Conservation (phyloP, 83 land plant species). For the Picea abies region DNA sequence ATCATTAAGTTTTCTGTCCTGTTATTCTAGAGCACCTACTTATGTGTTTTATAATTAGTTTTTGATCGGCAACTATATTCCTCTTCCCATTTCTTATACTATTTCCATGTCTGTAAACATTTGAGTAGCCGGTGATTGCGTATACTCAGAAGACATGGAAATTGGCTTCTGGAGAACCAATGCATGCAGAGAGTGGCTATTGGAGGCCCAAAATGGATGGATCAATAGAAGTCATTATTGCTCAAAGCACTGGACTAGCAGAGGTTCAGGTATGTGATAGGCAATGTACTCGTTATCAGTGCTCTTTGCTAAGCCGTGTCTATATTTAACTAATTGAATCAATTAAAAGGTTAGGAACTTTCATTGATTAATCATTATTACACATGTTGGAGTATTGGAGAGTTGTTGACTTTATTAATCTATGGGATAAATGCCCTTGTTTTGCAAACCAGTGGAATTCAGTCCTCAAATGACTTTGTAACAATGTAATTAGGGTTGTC, state of each 20-base stretch:
- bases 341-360: neutral
- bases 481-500: neutral
- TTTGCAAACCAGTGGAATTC: neutral
- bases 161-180: slow-evolving; percentile 69
- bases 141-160: slow-evolving; percentile 88
- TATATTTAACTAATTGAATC: neutral
- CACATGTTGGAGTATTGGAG: neutral
- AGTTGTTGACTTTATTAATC: too few relatives aligned
- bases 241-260: slow-evolving; percentile 86
- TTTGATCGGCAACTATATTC: neutral
- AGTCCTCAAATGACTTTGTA: neutral
- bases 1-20: neutral
- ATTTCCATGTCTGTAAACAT: neutral
- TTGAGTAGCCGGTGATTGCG: slow-evolving; percentile 65
- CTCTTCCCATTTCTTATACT: neutral
- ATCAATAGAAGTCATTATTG: slow-evolving; percentile 72
- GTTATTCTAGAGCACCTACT: neutral
- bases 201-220: slow-evolving; percentile 85
- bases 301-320: neutral
- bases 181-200: slow-evolving; percentile 88
- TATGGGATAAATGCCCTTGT: too few relatives aligned
- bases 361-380: neutral
- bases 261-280: slow-evolving; percentile 65
- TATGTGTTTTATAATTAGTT: neutral
- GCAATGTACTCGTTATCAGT: neutral